Percentiles rank a stretch among this genome's conserved stretches.
Conservation (phyloP, 1,284 basidiomycete genomes). For the Sparassis latifolia region DNA sequence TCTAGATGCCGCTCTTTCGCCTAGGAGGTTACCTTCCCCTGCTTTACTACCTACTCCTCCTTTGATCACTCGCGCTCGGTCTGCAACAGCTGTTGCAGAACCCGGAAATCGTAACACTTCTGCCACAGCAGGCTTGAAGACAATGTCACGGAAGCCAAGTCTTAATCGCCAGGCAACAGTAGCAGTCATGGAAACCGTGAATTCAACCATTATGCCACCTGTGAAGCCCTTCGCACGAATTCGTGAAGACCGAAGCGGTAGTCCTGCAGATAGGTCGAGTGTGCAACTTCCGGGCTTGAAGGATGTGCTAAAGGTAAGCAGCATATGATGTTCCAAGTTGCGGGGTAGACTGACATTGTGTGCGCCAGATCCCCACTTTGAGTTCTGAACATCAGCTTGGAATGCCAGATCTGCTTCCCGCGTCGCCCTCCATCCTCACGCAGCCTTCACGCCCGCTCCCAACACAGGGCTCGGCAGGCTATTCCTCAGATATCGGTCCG, state of each 20-base stretch:
- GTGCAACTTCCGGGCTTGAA: constrained; percentile 54
- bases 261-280: constrained; percentile 33
- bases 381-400: constrained; percentile 65
- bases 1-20: constrained; percentile 38
- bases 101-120: constrained; percentile 9
- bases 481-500: constrained; percentile 15
- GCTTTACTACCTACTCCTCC: constrained; percentile 29
- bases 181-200: constrained; percentile 36
- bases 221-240: constrained; percentile 36
- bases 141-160: constrained; percentile 30
- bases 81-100: constrained; percentile 41
- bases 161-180: constrained; percentile 41
- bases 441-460: constrained; percentile 28
- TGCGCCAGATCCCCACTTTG: constrained; percentile 50
- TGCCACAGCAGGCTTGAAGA: constrained; percentile 8
- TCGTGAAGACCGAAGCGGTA: constrained; percentile 41
- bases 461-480: constrained; percentile 35
- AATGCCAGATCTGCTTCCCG: constrained; percentile 67
- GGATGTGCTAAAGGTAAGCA: constrained; percentile 62
- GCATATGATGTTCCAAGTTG: too few species aligned
- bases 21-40: constrained; percentile 27
- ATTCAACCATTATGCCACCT: constrained; percentile 28
- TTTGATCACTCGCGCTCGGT: constrained; percentile 41
- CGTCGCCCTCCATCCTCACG: constrained; percentile 61
- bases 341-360: too few species aligned